A percentile compares a stretch with the other conserved stretches of the same genome.
Conservation (phyloP, 805 yeast genomes). For the Kodamaea sagamina region DNA sequence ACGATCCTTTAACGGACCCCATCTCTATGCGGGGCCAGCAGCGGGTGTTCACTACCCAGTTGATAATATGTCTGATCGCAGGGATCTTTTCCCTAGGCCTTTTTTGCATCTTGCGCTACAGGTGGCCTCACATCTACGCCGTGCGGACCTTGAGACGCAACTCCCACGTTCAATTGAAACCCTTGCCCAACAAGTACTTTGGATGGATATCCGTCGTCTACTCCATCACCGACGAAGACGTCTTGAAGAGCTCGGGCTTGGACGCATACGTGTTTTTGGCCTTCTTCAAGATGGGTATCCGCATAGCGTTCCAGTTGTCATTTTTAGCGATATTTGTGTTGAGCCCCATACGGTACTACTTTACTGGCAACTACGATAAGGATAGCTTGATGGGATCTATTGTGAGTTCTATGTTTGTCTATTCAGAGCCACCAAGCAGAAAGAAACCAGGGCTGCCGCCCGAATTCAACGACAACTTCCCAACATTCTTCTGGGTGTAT, state of each 20-base stretch:
- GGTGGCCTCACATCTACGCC: conserved; percentile 60
- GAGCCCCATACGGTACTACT: conserved; percentile 41
- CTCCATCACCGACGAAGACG: conserved; percentile 28
- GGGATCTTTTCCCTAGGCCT: conserved; percentile 48
- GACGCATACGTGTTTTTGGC: conserved; percentile 39
- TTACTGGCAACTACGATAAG: conserved; percentile 46
- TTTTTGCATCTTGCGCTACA: conserved; percentile 53
- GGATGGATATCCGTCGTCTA: conserved; percentile 28
- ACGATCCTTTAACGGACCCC: conserved; percentile 21
- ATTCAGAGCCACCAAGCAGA: conserved; percentile 10
- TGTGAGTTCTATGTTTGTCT: conserved; percentile 7
- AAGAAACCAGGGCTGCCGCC: conserved; percentile 19
- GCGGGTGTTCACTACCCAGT: conserved; percentile 59
- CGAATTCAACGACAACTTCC: conserved; percentile 38
- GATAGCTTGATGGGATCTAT: conserved; percentile 25
- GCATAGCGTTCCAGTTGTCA: conserved; percentile 22
- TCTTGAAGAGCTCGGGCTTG: conserved; percentile 26
- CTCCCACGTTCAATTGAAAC: conserved; percentile 35
- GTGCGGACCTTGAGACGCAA: conserved; percentile 52
- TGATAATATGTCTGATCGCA: conserved; percentile 48
- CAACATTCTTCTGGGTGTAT: conserved; percentile 51
- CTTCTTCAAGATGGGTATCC: conserved; percentile 38
- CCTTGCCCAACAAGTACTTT: conserved; percentile 41
- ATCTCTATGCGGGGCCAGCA: conserved; percentile 50
- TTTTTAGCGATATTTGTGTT: conserved; percentile 30